phyloP scores from a whole-genome alignment of 768 basidiomycete genomes.

The Agrocybe chaxingu region DNA sequence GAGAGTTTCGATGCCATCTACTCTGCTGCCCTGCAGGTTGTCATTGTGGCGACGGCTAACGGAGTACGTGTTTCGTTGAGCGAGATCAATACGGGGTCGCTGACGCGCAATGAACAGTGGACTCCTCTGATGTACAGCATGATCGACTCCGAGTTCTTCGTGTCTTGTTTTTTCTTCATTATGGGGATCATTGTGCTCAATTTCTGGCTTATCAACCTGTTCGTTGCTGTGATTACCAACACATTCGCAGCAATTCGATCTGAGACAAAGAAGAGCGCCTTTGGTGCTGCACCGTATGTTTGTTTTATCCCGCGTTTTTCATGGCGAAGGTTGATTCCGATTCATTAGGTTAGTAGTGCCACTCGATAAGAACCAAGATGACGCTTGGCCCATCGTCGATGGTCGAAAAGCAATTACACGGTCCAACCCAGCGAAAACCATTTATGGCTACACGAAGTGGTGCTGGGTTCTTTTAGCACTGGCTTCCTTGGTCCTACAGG shows the following conservation, averaged over 20 bases:
- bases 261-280: conserved; percentile 88
- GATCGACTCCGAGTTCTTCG: conserved; percentile 87
- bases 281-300: conserved; percentile 74
- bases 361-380: conserved; percentile 57
- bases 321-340: background rate
- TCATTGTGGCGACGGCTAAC: conserved; percentile 79
- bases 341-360: conserved; percentile 17
- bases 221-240: conserved; percentile 95
- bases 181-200: conserved; percentile 82
- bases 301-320: background rate
- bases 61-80: conserved; percentile 44
- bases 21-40: conserved; percentile 74
- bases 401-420: conserved; percentile 36
- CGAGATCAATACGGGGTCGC: background rate
- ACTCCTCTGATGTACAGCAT: conserved; percentile 80
- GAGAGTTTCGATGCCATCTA: conserved; percentile 91
- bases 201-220: conserved; percentile 91
- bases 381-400: conserved; percentile 53
- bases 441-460: conserved; percentile 61
- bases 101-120: conserved; percentile 46
- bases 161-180: conserved; percentile 88
- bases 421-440: conserved; percentile 46
- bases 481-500: conserved; percentile 68
- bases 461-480: conserved; percentile 78
- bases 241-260: conserved; percentile 86